These are phyloP conservation scores for Skeletonema potamos DNA, from an alignment of 108 stramenopile genomes.

Conservation along the genomic window DNA sequence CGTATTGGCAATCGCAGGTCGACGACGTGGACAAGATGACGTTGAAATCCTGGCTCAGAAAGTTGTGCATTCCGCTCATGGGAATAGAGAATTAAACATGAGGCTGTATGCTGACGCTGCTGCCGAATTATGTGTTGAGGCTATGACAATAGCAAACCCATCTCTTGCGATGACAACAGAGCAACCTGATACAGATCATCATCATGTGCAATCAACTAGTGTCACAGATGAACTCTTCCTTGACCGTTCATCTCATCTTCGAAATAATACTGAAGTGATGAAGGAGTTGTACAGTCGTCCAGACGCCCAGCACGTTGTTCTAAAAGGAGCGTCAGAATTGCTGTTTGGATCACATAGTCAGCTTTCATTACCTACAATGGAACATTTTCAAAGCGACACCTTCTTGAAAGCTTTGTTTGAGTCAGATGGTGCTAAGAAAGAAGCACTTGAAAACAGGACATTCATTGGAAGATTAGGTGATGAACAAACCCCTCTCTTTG, in stretches of 20 bases:
- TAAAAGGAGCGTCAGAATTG: constrained; percentile 36
- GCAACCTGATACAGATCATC: not conserved
- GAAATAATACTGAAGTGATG: constrained; percentile 43
- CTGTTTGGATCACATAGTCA: constrained; percentile 30
- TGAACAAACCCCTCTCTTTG: constrained; percentile 45
- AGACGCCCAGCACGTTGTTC: constrained; percentile 59
- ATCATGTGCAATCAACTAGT: not conserved
- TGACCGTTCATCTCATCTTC: constrained; percentile 65
- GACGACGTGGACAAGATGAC: constrained; percentile 14
- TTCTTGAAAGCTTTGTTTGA: not conserved
- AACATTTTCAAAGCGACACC: no score
- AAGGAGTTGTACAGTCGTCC: constrained; percentile 38
- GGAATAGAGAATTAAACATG: constrained; percentile 75
- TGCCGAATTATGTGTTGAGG: constrained; percentile 54
- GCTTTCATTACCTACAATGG: constrained; percentile 31
- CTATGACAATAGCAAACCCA: constrained; percentile 18
- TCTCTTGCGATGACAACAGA: constrained; percentile 1
- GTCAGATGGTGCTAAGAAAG: not conserved
- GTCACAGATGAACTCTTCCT: constrained; percentile 7
- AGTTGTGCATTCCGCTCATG: constrained; percentile 55
- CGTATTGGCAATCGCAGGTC: constrained; percentile 66
- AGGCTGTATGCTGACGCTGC: constrained; percentile 78
- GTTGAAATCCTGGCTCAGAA: constrained; percentile 56
- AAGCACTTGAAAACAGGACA: constrained; percentile 14
- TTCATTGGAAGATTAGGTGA: constrained; percentile 49